A percentile compares a stretch with the other conserved stretches of the same genome.
Evolutionary conservation across 495 filamentous ascomycete genomes (phyloP).

Genomic region (Trichoderma gamsii): DNA sequence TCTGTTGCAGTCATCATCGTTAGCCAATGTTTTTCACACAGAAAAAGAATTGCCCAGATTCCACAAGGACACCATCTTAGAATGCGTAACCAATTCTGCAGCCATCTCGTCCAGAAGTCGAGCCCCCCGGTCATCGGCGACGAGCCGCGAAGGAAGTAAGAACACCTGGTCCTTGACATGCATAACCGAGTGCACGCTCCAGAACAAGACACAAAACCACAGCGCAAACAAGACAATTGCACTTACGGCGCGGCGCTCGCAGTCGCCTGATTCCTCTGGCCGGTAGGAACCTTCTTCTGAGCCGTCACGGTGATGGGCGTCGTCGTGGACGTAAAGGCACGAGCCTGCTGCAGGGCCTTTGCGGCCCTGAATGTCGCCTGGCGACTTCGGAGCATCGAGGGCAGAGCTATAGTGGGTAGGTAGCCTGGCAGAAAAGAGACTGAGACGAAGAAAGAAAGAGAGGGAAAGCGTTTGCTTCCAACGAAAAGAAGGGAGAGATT

Average conservation of each 20-base stretch:
- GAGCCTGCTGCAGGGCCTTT: not conserved
- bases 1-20: conserved; percentile 22
- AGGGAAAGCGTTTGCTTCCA: not conserved
- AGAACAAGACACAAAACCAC: not conserved
- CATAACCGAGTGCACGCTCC: not conserved
- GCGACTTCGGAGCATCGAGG: conserved; percentile 18
- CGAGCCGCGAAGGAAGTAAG: not conserved
- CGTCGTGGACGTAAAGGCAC: conserved; percentile 14
- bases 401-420: conserved; percentile 7
- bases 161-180: conserved; percentile 1
- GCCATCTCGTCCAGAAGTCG: not conserved
- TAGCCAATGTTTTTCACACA: not conserved
- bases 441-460: not conserved
- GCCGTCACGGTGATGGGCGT: not conserved
- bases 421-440: not conserved
- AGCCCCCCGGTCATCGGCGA: conserved; percentile 5
- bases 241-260: conserved; percentile 16
- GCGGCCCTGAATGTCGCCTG: conserved; percentile 6
- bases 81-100: not conserved
- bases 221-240: not conserved
- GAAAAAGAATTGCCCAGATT: not conserved
- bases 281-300: conserved; percentile 7
- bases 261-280: conserved; percentile 1
- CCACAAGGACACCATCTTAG: not conserved
- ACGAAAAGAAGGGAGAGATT: not conserved